Conservation (phyloP, 768 basidiomycete species). For the Trametes cingulata region DNA sequence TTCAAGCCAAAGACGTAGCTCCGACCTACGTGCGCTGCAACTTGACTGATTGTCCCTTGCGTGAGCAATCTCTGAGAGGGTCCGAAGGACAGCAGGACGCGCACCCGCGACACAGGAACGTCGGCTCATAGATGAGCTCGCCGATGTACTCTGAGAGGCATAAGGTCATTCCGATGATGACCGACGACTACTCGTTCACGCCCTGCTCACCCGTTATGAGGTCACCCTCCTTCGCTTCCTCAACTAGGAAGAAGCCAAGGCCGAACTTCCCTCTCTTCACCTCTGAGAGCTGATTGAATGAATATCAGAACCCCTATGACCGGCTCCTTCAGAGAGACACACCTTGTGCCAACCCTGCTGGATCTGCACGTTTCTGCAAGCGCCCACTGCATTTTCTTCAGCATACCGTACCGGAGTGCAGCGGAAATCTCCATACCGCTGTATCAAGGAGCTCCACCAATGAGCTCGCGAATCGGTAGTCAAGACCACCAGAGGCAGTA, state of each 20-base stretch:
- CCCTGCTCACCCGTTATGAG: slow-evolving; percentile 28
- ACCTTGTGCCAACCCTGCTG: slow-evolving; percentile 45
- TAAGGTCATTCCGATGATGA: neutral
- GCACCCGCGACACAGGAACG: slow-evolving; percentile 53
- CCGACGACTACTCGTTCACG: too few species aligned
- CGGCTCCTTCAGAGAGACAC: neutral
- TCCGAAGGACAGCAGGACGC: slow-evolving; percentile 12
- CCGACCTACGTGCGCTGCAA: slow-evolving; percentile 49
- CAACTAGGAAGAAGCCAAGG: slow-evolving; percentile 53
- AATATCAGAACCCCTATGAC: neutral
- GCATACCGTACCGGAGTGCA: neutral
- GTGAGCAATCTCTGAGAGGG: neutral
- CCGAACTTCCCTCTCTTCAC: slow-evolving; percentile 31
- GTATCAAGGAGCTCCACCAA: too few species aligned
- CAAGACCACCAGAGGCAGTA: too few species aligned
- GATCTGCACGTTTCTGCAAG: slow-evolving; percentile 52
- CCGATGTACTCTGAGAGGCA: slow-evolving; percentile 60
- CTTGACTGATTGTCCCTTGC: slow-evolving; percentile 32
- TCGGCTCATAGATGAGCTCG: slow-evolving; percentile 54
- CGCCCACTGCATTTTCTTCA: neutral
- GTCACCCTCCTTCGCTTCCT: slow-evolving; percentile 45
- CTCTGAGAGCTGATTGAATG: slow-evolving; percentile 11
- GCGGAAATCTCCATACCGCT: neutral
- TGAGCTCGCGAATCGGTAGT: too few species aligned
- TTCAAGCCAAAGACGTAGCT: slow-evolving; percentile 67